A percentile compares a stretch with the other conserved stretches of the same genome.
These are phyloP conservation scores for Ganoderma lucidum DNA, from an alignment of 1,284 basidiomycete genomes.

Conservation along the genomic window DNA sequence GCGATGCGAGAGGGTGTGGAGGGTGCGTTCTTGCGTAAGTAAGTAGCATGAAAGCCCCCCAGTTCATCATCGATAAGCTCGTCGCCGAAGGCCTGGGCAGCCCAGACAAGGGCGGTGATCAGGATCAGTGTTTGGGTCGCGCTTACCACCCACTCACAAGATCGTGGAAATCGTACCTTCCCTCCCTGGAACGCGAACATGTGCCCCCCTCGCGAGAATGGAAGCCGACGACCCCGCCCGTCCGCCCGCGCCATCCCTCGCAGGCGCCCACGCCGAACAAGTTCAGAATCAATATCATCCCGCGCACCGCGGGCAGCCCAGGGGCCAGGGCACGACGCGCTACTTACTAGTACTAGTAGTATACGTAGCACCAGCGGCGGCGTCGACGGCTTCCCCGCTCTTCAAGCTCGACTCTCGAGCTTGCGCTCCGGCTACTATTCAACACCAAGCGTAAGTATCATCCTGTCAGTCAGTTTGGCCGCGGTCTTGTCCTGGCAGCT, in stretches of 20 bases:
- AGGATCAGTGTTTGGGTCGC: slow-evolving; percentile 17
- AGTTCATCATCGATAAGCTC: slow-evolving; percentile 20
- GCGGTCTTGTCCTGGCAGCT: background rate
- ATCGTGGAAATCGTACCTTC: slow-evolving; percentile 32
- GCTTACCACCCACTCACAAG: slow-evolving; percentile 25
- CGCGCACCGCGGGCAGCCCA: slow-evolving; percentile 7
- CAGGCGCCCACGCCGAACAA: background rate
- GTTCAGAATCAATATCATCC: slow-evolving; percentile 13
- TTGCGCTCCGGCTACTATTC: background rate
- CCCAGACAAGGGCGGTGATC: slow-evolving; percentile 24
- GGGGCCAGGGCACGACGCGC: background rate
- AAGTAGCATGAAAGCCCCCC: background rate
- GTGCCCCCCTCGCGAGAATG: slow-evolving; percentile 27
- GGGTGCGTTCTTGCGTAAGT: background rate
- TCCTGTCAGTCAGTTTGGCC: slow-evolving; percentile 1
- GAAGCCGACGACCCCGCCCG: slow-evolving; percentile 20
- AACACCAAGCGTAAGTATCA: background rate
- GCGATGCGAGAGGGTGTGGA: background rate
- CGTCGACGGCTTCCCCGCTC: background rate
- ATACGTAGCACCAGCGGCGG: background rate
- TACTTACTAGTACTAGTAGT: background rate
- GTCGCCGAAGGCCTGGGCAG: background rate
- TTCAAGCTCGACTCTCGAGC: background rate
- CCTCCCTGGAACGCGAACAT: slow-evolving; percentile 19
- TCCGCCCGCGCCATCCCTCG: background rate